phyloP scores from a whole-genome alignment of 139 green algal species.

The Micractinium conductrix region DNA sequence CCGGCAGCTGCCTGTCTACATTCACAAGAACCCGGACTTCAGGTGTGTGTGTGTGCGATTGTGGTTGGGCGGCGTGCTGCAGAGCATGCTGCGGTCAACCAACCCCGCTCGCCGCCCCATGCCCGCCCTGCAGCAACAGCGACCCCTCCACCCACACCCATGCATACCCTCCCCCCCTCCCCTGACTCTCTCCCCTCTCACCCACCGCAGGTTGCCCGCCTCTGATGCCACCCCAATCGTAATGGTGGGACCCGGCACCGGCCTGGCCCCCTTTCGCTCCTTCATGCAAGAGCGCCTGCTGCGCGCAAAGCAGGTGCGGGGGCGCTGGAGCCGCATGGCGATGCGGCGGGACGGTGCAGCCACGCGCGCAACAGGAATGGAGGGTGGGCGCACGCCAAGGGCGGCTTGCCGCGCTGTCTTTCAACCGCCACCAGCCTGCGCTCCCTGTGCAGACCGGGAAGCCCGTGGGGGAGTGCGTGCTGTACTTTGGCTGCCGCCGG shows the following conservation, averaged over 20 bases:
- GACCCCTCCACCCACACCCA: too few relatives aligned
- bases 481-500: slow-evolving; percentile 92
- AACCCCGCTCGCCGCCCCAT: too few relatives aligned
- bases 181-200: background rate
- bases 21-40: slow-evolving; percentile 90
- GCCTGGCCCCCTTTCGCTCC: slow-evolving; percentile 87
- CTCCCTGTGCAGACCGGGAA: slow-evolving; percentile 35
- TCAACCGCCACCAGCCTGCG: too few relatives aligned
- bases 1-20: slow-evolving; percentile 72
- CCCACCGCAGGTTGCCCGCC: slow-evolving; percentile 67
- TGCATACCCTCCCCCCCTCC: background rate
- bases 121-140: too few relatives aligned
- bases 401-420: too few relatives aligned
- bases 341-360: too few relatives aligned
- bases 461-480: slow-evolving; percentile 46
- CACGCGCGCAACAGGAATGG: too few relatives aligned
- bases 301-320: background rate
- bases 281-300: slow-evolving; percentile 64
- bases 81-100: too few relatives aligned
- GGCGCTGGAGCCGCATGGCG: too few relatives aligned
- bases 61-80: too few relatives aligned
- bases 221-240: slow-evolving; percentile 76
- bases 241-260: slow-evolving; percentile 94
- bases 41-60: slow-evolving; percentile 17
- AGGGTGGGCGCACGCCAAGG: too few relatives aligned